phyloP scores from a whole-genome alignment of 495 filamentous ascomycete species.

The Lepraria neglecta region DNA sequence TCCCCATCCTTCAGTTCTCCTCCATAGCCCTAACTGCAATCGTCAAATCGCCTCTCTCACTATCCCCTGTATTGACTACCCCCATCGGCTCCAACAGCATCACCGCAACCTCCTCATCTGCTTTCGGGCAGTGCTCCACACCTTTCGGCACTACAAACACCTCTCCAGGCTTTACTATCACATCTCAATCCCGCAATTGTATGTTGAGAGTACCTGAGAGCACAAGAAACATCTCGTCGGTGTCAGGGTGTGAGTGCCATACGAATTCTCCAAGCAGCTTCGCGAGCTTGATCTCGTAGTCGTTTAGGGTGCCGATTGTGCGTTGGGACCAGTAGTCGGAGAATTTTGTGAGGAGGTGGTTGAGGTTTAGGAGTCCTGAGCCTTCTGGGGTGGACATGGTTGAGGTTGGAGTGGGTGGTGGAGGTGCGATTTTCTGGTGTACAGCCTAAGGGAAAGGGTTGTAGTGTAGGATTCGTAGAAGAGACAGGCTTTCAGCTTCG shows the following conservation, averaged over 20 bases:
- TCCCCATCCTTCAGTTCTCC: not conserved
- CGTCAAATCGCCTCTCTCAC: constrained; percentile 4
- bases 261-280: constrained; percentile 35
- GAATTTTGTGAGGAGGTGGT: constrained; percentile 19
- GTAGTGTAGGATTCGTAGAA: not conserved
- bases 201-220: constrained; percentile 29
- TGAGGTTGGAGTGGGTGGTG: not conserved
- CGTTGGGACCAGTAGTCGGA: constrained; percentile 25
- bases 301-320: constrained; percentile 28
- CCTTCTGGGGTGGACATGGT: not conserved
- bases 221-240: constrained; percentile 38
- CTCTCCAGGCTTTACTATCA: constrained; percentile 22
- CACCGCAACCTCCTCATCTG: constrained; percentile 22
- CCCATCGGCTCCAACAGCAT: constrained; percentile 24
- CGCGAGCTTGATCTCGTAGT: constrained; percentile 35
- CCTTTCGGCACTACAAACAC: constrained; percentile 23
- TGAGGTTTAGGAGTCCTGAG: constrained; percentile 15
- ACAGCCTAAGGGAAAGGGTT: not conserved
- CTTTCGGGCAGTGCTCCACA: constrained; percentile 23
- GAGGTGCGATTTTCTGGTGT: not conserved
- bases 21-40: constrained; percentile 16
- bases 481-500: not conserved
- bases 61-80: constrained; percentile 20
- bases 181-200: constrained; percentile 25
- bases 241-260: constrained; percentile 36